Base-by-base conservation (phyloP, 805 yeast species). In the Zygotorulaspora florentina region DNA sequence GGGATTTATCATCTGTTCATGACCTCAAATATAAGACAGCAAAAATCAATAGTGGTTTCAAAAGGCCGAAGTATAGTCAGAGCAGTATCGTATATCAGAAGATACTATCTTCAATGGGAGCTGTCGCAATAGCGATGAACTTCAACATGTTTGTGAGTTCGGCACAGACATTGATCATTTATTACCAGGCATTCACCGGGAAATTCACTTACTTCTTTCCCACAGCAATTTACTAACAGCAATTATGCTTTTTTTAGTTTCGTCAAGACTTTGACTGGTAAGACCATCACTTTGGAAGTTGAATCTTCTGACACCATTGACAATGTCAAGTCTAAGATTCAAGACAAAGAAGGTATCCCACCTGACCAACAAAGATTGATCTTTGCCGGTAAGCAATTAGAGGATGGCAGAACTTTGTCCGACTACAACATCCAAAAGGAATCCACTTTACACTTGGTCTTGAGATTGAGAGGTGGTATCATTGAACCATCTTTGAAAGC, bases 371-470 rank as follows among this genome's bases (percentile, higher is more conserved):
- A 91, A 80, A 88, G 99, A 81, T 85, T 93, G 70, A 91, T 91
- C 83, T 91, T 93, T 71, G 98, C 98, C 71, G 99, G 99, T 81
- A 91, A 91, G 83, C 99, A 91, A 80, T 87, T 91, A 70, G 97
- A 91, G 80, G 97, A 91, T 69, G 97, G 97, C 72, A 88, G 98
- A 83, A 93, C 98, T 62, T 81, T 91, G 66, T 86, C 96, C 62
- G 98, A 91, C 81, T 93, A 93, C 95, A 91, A 91, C 89, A 93
- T 91, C 79, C 98, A 91, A 80, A 91, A 91, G 86, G 99, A 91
- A 81, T 91, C 99, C 55, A 91, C 99, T 59, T 76, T 91, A 55
- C 97, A 90, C 74, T 81, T 90, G 75, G 96, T 90, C 64, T 80
- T 90, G 58, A 90, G 96, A 84, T 84, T 89, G 76, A 87, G 96